Base-by-base conservation (phyloP, 2,329 filamentous ascomycete genomes). In the Fusarium globosum region DNA sequence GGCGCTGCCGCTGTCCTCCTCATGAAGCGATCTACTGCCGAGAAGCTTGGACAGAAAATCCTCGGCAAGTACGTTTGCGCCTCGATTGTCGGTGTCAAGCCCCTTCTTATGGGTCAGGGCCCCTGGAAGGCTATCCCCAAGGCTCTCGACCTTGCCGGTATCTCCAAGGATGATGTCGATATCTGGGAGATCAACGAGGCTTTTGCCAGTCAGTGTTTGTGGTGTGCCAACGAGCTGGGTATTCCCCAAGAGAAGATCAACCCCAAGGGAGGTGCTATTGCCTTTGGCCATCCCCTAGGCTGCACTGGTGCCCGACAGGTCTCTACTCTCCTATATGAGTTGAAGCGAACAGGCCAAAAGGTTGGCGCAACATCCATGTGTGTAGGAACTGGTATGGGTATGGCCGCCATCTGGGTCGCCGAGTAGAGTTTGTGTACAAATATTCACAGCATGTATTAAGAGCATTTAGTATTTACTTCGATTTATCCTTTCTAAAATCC, bases 151-250 rank as follows among this genome's bases (percentile, higher is more conserved):
- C 95, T 96, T 82, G 94, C 95, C 1, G 95, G 95, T 68, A 91
- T 99, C 78, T 88, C 87, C 81, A 94, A 92, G 83, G 92, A 97
- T 65, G 96, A 98, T 76, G 94, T 99, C 36, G 96, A 98, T 82
- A 96, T 98, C 80, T 98, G 90, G 80, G 96, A 99, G 89, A 98
- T 99, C 88, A 99, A 99, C 87, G 96, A 99, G 89, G 96, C 96
- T 2, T 99, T 99, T 83, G 96, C 96, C 38, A 94, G 91, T 73
- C 96, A 98, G 88, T 97, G 94, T 83, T 84, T 98, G 75, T 98
- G 93, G 93, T 98, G 95, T 83, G 90, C 94, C 72, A 94, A 96
- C 79, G 92, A 98, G 87, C 89, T 99, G 28, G 92, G 92, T 49
- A 85, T 99, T 35, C 93, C 94, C 60, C 81, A 88, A 69, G 92